phyloP scores from a whole-genome alignment of 345 rosid genomes.

The Cardamine occulta region DNA sequence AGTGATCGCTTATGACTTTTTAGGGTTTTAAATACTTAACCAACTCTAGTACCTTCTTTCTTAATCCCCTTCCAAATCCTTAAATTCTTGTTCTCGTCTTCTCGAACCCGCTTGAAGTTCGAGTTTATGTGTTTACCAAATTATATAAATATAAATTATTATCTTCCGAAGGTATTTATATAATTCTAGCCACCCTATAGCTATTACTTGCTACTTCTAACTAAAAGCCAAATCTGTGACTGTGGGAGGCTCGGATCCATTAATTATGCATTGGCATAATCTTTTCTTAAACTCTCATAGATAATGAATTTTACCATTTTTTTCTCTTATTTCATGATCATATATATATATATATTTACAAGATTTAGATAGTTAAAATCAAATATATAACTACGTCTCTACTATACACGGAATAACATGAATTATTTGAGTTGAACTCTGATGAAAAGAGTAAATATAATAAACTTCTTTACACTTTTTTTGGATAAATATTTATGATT shows the following conservation, averaged over 20 bases:
- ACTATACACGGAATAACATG: background rate
- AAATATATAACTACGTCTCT: background rate
- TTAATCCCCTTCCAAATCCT: slow-evolving; percentile 28
- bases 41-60: slow-evolving; percentile 32
- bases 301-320: background rate
- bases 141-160: background rate
- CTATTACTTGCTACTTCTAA: slow-evolving; percentile 18
- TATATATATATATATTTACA: background rate
- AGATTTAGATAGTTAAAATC: background rate
- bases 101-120: slow-evolving; percentile 27
- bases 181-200: slow-evolving; percentile 27
- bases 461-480: too few relatives aligned
- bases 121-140: background rate
- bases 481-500: too few relatives aligned
- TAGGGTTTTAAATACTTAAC: slow-evolving; percentile 32
- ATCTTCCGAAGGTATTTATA: background rate
- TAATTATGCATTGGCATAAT: slow-evolving; percentile 3
- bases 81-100: slow-evolving; percentile 30
- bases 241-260: slow-evolving; percentile 21
- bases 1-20: slow-evolving; percentile 40
- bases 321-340: background rate
- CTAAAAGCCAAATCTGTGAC: slow-evolving; percentile 17
- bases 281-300: background rate
- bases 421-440: too few relatives aligned
- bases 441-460: too few relatives aligned